These are phyloP conservation scores for Calonectria fujianensis DNA, from an alignment of 2,329 filamentous ascomycete species.

Conservation along the genomic window DNA sequence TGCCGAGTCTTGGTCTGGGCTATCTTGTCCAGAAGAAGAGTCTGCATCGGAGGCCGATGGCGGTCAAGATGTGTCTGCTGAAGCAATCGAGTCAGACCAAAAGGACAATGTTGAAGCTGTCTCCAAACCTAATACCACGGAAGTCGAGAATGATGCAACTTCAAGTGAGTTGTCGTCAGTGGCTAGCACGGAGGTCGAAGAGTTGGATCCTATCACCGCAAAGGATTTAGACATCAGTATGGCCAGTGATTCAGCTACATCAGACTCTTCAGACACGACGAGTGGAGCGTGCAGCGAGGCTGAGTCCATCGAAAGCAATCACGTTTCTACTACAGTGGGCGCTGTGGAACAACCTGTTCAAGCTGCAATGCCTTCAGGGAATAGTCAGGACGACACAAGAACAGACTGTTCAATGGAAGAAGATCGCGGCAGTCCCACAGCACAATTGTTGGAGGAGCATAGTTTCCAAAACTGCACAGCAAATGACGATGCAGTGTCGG, in stretches of 20 bases:
- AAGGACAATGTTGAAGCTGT: background rate
- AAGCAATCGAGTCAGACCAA: background rate
- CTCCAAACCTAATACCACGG: background rate
- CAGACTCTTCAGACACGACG: conserved; percentile 8
- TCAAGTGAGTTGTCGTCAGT: conserved; percentile 48
- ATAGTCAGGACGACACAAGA: background rate
- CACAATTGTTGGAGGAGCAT: background rate
- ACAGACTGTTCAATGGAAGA: background rate
- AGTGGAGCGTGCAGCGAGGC: conserved; percentile 4
- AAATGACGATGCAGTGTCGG: conserved; percentile 1
- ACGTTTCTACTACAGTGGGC: background rate
- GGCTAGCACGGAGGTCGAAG: conserved; percentile 40
- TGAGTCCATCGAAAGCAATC: background rate
- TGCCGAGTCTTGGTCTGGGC: conserved; percentile 47
- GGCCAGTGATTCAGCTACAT: conserved; percentile 25
- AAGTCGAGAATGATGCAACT: background rate
- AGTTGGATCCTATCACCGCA: conserved; percentile 22
- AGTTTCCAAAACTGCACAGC: background rate
- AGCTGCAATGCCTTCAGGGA: background rate
- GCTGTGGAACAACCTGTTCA: background rate
- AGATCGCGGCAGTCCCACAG: background rate
- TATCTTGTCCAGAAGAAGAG: conserved; percentile 40
- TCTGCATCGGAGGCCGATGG: conserved; percentile 26
- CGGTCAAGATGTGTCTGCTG: conserved; percentile 3
- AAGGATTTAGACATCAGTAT: conserved; percentile 3